Base-by-base conservation (phyloP, 2,329 filamentous ascomycete species). In the Dendryphion nanum region DNA sequence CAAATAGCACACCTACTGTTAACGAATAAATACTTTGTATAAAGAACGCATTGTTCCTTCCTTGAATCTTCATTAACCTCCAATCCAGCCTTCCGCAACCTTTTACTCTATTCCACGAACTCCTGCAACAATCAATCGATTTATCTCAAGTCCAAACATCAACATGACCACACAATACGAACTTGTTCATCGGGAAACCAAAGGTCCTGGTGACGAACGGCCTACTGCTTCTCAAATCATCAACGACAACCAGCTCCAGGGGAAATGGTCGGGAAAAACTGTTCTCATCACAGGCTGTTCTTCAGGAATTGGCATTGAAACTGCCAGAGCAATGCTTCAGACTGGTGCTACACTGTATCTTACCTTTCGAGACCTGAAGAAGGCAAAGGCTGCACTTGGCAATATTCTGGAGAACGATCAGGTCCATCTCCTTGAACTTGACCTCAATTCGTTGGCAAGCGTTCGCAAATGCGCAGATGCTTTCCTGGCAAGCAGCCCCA, bases 201-300 rank as follows among this genome's bases (percentile, higher is more conserved):
- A 26, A n/a, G 23, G 23, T 26, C 23, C 23, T 26, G 23, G 23
- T 26, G 23, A 26, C n/a, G 23, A 8, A 8, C 23, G 67, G 3
- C 67, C 67, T 13, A 70, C 67, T 2, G 66, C 66, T 3, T 35
- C 64, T 0, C 52, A 66, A 30, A 60, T 69, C 29, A 35, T 69
- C 35, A 38, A 55, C n/a, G 64, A 69, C 33, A 63, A 68, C 16
- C 33, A 42, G 5, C 50, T 65, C 6, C 41, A 54, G 34, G 62
- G 68, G 14, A 35, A 41, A 4, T 48, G 64, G 6, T 40, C 54
- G 5, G 48, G 40, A 24, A 49, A 50, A 38, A 55, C 43, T 21
- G 15, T 44, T 30, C 36, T 53, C 28, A 39, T 53, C 30, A 53
- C 50, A 3, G 50, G 50, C 21, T 31, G 30, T 28, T 44, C 50